Evolutionary conservation across 306 rosid species (phyloP), one percentile per base, ranked within the genome.

Genomic region (Neltuma alba): DNA sequence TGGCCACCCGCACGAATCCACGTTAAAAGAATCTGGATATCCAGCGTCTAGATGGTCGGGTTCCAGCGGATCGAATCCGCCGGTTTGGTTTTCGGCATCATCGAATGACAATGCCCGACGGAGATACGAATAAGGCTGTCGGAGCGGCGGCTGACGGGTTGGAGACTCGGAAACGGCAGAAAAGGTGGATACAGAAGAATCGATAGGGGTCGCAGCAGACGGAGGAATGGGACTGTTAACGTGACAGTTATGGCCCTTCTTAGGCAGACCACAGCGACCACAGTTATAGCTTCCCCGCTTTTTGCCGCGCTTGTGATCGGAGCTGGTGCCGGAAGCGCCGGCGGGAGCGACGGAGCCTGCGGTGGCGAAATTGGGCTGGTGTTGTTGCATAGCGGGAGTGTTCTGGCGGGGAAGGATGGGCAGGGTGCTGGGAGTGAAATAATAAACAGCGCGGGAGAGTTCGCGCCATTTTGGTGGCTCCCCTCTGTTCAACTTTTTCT

Each of bases 81-180:
- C 9, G 66, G 65, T 44, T 83, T 90, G 16, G 20, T 80, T 84
- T 3, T 82, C 86, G 52, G 85, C 85, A 18, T 86, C 97, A 2
- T 96, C 94, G 7, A 93, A 96, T 1, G 99, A 96, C 12, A 96
- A 75, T 0, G 98, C 99, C 0, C 99, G 94, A 13, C 97, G 96
- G 30, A 91, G 90, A 20, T 83, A 79, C 8, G 88, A 52, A 79
- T 42, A 78, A 21, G 85, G 76, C 76, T 70, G 85, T 6, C 84
- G 87, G 10, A 79, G 64, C 5, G 91, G 80, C 3, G 86, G 83
- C 6, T 83, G 81, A 13, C 90, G 91, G 38, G 62, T n/a, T 7
- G 80, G 16, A 0, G 91, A 74, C 2, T 80, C 81, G 0, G 92
- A 75, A 0, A 81, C 57, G 1, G 66, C 84, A 1, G 78, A 76